Conservation (phyloP, 1,284 basidiomycete genomes). For the Amylostereum areolatum region DNA sequence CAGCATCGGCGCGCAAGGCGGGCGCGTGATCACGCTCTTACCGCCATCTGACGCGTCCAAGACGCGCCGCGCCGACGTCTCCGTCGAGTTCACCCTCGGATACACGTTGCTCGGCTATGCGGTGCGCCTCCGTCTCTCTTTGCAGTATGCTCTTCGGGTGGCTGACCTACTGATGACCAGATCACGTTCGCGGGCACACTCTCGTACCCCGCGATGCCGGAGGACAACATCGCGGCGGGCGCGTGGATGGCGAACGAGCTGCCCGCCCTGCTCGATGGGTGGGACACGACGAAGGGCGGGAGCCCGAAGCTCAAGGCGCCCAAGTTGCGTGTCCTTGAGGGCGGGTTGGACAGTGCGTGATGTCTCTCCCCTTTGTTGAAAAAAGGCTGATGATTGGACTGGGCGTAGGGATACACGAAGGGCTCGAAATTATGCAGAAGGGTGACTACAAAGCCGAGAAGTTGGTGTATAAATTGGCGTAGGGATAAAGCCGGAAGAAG, state of each 20-base stretch:
- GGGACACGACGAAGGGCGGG: not conserved
- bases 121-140: too few species aligned
- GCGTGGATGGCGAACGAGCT: not conserved
- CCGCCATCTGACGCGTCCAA: conserved; percentile 3
- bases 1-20: too few species aligned
- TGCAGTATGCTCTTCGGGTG: too few species aligned
- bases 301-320: not conserved
- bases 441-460: not conserved
- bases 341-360: not conserved
- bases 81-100: conserved; percentile 9
- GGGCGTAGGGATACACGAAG: not conserved
- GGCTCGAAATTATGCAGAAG: not conserved
- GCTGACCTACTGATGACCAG: too few species aligned
- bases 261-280: not conserved
- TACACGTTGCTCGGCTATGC: conserved; percentile 14
- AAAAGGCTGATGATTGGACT: too few species aligned
- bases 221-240: not conserved
- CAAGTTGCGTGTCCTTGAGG: not conserved
- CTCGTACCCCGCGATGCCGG: not conserved
- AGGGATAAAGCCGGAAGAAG: too few species aligned
- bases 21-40: too few species aligned
- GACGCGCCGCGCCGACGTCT: conserved; percentile 2
- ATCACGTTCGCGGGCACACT: not conserved
- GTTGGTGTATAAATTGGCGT: not conserved
- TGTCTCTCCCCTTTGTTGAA: not conserved